These are phyloP conservation scores for Sporothrix phasma DNA, from an alignment of 2,329 filamentous ascomycete species.

Conservation along the genomic window DNA sequence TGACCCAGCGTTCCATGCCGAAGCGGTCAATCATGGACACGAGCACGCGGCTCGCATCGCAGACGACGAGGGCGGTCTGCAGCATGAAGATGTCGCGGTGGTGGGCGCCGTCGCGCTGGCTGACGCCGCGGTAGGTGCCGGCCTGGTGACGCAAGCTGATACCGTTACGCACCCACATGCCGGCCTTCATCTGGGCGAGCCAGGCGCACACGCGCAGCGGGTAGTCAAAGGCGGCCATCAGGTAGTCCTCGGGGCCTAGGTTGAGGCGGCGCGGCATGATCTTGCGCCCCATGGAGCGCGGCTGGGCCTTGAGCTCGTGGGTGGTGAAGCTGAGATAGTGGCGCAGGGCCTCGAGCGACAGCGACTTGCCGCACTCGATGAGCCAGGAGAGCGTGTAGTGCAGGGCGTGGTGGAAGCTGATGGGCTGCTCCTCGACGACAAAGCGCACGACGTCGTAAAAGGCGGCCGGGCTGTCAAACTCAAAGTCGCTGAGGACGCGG, in stretches of 20 bases:
- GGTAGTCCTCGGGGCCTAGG: slow-evolving; percentile 58
- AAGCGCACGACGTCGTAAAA: slow-evolving; percentile 71
- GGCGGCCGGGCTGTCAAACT: slow-evolving; percentile 54
- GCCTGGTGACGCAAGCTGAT: slow-evolving; percentile 94
- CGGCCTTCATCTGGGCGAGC: slow-evolving; percentile 95
- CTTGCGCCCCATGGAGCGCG: slow-evolving; percentile 51
- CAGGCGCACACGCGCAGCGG: slow-evolving; percentile 89
- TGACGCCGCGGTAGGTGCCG: slow-evolving; percentile 81
- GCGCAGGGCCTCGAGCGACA: slow-evolving; percentile 57
- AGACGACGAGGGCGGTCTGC: slow-evolving; percentile 81
- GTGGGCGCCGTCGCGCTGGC: slow-evolving; percentile 82
- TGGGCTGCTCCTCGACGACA: slow-evolving; percentile 75
- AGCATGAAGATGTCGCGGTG: slow-evolving; percentile 91
- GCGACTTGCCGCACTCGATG: slow-evolving; percentile 74
- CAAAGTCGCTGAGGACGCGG: slow-evolving; percentile 66
- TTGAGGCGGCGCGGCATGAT: slow-evolving; percentile 47
- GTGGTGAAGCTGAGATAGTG: slow-evolving; percentile 62
- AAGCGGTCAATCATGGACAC: slow-evolving; percentile 88
- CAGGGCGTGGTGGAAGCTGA: slow-evolving; percentile 94
- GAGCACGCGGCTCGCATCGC: slow-evolving; percentile 71
- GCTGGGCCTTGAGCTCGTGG: slow-evolving; percentile 57
- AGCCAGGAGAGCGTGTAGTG: slow-evolving; percentile 97
- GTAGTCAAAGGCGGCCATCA: slow-evolving; percentile 85
- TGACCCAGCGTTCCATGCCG: slow-evolving; percentile 78
- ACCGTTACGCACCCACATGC: slow-evolving; percentile 97